Evolutionary conservation across 1,139 yeast genomes (phyloP).

Genomic region (Saccharomyces hybrid): DNA sequence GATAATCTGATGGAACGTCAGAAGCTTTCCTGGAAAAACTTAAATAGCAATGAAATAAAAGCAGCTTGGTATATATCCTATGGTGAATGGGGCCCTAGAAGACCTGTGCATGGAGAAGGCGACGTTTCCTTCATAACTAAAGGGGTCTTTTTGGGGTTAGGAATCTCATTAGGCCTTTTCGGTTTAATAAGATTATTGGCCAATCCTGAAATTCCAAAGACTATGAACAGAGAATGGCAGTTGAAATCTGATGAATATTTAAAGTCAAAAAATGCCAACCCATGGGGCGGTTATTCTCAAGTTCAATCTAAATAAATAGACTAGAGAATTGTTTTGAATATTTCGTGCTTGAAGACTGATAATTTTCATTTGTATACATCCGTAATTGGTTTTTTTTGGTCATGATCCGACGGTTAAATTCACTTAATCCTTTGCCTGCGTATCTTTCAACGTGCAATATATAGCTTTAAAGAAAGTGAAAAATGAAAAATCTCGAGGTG

Average conservation of each 20-base stretch:
- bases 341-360: not conserved
- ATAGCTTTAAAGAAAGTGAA: not conserved
- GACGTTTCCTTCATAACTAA: slow-evolving; percentile 68
- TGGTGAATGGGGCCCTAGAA: slow-evolving; percentile 99
- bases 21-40: slow-evolving; percentile 87
- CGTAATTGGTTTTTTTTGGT: not conserved
- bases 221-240: slow-evolving; percentile 96
- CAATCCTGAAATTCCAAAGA: slow-evolving; percentile 59
- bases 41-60: slow-evolving; percentile 83
- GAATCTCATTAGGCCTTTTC: slow-evolving; percentile 56
- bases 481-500: not conserved
- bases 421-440: no score
- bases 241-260: slow-evolving; percentile 59
- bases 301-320: not conserved
- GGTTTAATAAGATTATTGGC: slow-evolving; percentile 52
- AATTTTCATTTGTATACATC: not conserved
- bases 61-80: slow-evolving; percentile 97
- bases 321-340: not conserved
- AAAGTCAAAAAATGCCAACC: no score
- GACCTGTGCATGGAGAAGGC: slow-evolving; percentile 86
- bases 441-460: no score
- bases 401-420: no score
- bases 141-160: slow-evolving; percentile 69
- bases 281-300: no score
- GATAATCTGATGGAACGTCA: slow-evolving; percentile 83